phyloP scores from a whole-genome alignment of 2,329 filamentous ascomycete genomes.

The Nemania serpens region DNA sequence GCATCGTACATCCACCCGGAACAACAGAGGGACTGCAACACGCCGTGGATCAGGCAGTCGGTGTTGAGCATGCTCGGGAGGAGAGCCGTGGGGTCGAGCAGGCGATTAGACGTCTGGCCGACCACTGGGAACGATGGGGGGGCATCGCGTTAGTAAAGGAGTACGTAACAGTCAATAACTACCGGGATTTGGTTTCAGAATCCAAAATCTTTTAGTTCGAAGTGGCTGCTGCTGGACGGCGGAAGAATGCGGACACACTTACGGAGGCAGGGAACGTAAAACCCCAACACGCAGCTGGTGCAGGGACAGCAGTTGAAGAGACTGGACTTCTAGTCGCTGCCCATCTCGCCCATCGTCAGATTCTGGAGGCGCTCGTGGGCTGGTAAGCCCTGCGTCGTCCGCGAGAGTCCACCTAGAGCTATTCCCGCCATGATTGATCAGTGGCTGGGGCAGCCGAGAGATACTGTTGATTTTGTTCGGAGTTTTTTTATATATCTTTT shows the following conservation, averaged over 20 bases:
- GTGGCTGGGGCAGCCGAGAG: too few species aligned
- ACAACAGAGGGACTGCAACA: slow-evolving; percentile 46
- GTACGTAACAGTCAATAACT: background rate
- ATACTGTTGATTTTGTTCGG: too few species aligned
- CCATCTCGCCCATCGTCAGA: slow-evolving; percentile 16
- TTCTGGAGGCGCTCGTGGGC: slow-evolving; percentile 9
- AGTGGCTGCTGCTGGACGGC: background rate
- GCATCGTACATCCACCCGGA: slow-evolving; percentile 50
- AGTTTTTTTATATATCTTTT: background rate
- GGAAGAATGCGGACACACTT: slow-evolving; percentile 25
- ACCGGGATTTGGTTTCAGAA: background rate
- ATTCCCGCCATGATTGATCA: slow-evolving; percentile 7
- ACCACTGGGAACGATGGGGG: slow-evolving; percentile 41
- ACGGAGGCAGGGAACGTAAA: slow-evolving; percentile 52
- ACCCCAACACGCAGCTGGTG: slow-evolving; percentile 46
- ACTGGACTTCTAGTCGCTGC: slow-evolving; percentile 34
- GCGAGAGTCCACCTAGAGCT: background rate
- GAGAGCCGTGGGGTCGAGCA: slow-evolving; percentile 50
- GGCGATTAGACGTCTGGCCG: slow-evolving; percentile 50
- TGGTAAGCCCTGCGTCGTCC: slow-evolving; percentile 8
- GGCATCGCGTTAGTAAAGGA: background rate
- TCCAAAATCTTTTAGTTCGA: background rate
- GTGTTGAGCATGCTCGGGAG: slow-evolving; percentile 47
- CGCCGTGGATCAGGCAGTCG: slow-evolving; percentile 49
- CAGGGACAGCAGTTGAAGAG: slow-evolving; percentile 50